Base-by-base conservation (phyloP, 2,329 filamentous ascomycete species). In the Seiridium unicorne region DNA sequence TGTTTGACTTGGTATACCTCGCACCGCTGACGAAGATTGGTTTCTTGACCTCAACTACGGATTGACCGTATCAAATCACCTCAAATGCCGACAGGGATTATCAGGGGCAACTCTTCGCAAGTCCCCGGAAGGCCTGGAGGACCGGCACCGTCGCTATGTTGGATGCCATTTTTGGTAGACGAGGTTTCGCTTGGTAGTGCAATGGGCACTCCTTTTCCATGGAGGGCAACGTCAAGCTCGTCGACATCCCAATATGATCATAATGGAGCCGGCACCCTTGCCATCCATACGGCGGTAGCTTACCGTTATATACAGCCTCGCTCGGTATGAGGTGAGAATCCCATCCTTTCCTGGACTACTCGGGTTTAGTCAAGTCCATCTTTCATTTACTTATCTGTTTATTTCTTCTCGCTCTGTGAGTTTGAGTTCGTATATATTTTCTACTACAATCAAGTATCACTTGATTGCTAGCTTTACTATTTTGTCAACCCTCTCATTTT, bases 341-440 rank as follows among this genome's bases (percentile, higher is more conserved):
- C n/a, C 36, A 9, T 26, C 9, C 18, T 9, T 42, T 10, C 32
- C 44, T 13, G 6, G n/a, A n/a, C 13, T n/a, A 32, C 31, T 49
- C 11, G n/a, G 11, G 34, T 9, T 13, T 7, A 36, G 11, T 10
- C n/a, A 13, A 10, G 18, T 3, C 6, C 8, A 7, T 36, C 1
- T 38, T 5, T 26, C 6, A 13, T 53, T 53, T 5, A 10, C n/a
- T 18, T 40, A 5, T 34, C 32, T 38, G 13, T 26, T 7, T 35
- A 6, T 53, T 53, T 53, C 26, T 11, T 35, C 60, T 61, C 60
- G 60, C 60, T 61, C 60, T 48, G 60, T 55, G 60, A 61, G 60
- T 48, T 61, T 13, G 60, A 61, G 60, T 58, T 40, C 31, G n/a
- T 13, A 26, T 36, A 18, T 18, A 40, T 58, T 44, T 18, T 38